phyloP scores from a whole-genome alignment of 2,329 filamentous ascomycete genomes.

The Botrytis medusae region DNA sequence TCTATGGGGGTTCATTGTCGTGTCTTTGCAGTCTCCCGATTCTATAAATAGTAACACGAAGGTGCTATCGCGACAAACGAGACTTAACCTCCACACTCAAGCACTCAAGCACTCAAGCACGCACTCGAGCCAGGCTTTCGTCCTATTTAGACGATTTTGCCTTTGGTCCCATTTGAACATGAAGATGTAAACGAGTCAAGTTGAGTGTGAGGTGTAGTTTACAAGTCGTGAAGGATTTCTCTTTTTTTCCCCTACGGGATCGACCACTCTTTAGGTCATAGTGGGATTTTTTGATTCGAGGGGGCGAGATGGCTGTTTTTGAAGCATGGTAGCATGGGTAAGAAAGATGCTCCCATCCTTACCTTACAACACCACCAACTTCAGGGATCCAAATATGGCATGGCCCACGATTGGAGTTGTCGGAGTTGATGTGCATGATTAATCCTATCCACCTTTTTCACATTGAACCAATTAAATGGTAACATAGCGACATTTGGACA shows the following conservation, averaged over 20 bases:
- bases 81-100: slow-evolving; percentile 26
- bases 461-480: slow-evolving; percentile 7
- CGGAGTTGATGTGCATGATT: slow-evolving; percentile 26
- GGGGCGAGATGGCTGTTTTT: slow-evolving; percentile 20
- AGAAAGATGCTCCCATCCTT: slow-evolving; percentile 5
- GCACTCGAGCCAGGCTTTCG: slow-evolving; percentile 25
- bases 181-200: slow-evolving; percentile 24
- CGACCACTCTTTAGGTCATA: slow-evolving; percentile 14
- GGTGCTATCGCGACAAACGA: slow-evolving; percentile 23
- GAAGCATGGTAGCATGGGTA: slow-evolving; percentile 6
- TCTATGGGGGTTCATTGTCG: slow-evolving; percentile 36
- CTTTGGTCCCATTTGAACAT: slow-evolving; percentile 32
- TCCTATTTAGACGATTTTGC: slow-evolving; percentile 32
- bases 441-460: slow-evolving; percentile 1
- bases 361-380: slow-evolving; percentile 10
- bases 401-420: slow-evolving; percentile 26
- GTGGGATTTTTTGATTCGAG: slow-evolving; percentile 14
- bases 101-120: slow-evolving; percentile 24
- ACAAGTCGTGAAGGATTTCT: not conserved
- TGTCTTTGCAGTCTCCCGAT: slow-evolving; percentile 21
- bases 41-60: slow-evolving; percentile 21
- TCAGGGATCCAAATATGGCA: slow-evolving; percentile 32
- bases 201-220: slow-evolving; percentile 26
- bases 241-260: slow-evolving; percentile 5
- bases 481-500: not conserved